Conservation (phyloP, 2,329 filamentous ascomycete genomes). For the Chaetomium strumarium region DNA sequence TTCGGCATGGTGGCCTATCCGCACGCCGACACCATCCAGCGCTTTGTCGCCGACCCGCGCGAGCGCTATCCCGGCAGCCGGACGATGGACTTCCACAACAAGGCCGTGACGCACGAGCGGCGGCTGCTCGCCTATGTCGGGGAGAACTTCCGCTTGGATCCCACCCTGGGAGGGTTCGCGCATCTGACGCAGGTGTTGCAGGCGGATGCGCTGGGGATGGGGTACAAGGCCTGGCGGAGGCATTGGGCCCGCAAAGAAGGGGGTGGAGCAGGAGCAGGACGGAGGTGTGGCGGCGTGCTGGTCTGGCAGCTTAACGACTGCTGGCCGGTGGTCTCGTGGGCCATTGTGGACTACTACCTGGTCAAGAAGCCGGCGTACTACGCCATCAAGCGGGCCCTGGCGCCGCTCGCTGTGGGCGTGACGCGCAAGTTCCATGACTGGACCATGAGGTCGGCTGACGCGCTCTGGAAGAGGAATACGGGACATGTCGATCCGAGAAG, state of each 20-base stretch:
- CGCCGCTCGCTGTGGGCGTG: constrained; percentile 54
- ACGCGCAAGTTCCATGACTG: constrained; percentile 39
- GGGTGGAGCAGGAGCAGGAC: too few species aligned
- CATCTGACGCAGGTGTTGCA: constrained; percentile 49
- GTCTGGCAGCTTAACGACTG: constrained; percentile 69
- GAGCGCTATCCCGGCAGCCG: constrained; percentile 61
- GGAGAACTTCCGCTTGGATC: constrained; percentile 58
- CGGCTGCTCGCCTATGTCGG: constrained; percentile 65
- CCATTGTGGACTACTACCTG: constrained; percentile 57
- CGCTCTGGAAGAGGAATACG: constrained; percentile 25
- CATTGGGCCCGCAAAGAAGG: constrained; percentile 50
- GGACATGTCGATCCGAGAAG: constrained; percentile 38
- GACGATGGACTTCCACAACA: constrained; percentile 74
- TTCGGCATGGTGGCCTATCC: constrained; percentile 81
- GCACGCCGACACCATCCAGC: constrained; percentile 62
- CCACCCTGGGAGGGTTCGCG: constrained; percentile 39
- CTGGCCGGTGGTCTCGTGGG: constrained; percentile 62
- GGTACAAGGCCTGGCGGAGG: constrained; percentile 49
- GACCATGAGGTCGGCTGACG: constrained; percentile 35
- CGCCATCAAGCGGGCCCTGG: constrained; percentile 47
- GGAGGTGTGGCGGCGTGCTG: constrained; percentile 57
- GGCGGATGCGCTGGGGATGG: constrained; percentile 41
- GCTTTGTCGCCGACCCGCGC: constrained; percentile 50
- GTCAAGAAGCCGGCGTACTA: constrained; percentile 57
- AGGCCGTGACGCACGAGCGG: constrained; percentile 67